Evolutionary conservation across 352 stramenopile genomes (phyloP), one percentile per base, ranked within the genome.

Genomic region (Pythium inflatum): DNA sequence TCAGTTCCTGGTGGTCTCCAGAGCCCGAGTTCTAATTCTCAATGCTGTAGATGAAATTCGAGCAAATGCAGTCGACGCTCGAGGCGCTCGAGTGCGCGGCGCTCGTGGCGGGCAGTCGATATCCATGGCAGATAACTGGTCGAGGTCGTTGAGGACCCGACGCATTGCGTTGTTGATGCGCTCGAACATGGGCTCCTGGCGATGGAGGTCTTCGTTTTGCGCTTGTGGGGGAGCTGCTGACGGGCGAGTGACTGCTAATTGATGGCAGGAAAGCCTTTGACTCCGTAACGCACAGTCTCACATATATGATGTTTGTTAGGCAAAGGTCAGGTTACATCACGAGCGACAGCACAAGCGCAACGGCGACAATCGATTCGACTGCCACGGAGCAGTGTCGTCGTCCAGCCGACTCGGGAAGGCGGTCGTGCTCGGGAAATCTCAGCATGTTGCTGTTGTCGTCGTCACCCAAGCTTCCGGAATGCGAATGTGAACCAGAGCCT

Each of bases 61-160:
- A 54, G 20, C 3, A 33, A 33, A 54, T 33, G 46, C 1, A 3
- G 6, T 6, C 20, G 46, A 31, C 8, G 46, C 18, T 54, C 7
- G 46, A 59, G 25, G 30, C 31, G 28, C 57, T 65, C 9, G 57
- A 65, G 31, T 36, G 28, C 25, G 31, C 45, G 22, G 57, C 45
- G 20, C 18, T 43, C 3, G 45, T 50, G 4, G 40, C n/a, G n/a
- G n/a, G n/a, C n/a, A n/a, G n/a, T n/a, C n/a, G n/a, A n/a, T n/a
- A n/a, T n/a, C n/a, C n/a, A n/a, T n/a, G n/a, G n/a, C n/a, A n/a
- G n/a, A n/a, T n/a, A n/a, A n/a, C n/a, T n/a, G n/a, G n/a, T n/a
- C n/a, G n/a, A n/a, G n/a, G n/a, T n/a, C n/a, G n/a, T n/a, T n/a
- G n/a, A n/a, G n/a, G n/a, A n/a, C n/a, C n/a, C n/a, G n/a, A n/a